Evolutionary conservation across 73 alveolate genomes (phyloP).

Genomic region (Paramecium tetraurelia): DNA sequence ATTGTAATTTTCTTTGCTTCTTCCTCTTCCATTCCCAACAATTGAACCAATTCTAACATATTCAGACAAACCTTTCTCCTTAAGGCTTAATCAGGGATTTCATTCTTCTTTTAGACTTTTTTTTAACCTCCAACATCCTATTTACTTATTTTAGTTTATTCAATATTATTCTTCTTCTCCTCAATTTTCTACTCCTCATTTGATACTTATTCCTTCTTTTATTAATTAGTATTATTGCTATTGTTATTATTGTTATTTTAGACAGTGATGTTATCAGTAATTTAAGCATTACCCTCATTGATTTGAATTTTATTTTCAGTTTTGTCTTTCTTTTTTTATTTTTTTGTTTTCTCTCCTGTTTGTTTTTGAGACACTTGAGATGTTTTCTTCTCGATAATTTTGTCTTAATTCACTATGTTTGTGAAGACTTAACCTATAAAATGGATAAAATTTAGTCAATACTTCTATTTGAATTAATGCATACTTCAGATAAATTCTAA

Average conservation of each 20-base stretch:
- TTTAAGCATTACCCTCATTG: neutral
- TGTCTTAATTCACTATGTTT: neutral
- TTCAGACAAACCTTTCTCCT: slow-evolving; percentile 34
- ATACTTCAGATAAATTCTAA: neutral
- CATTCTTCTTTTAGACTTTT: neutral
- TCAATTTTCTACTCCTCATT: neutral
- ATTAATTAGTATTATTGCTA: neutral
- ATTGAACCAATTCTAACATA: neutral
- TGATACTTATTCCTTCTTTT: neutral
- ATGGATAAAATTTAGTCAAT: neutral
- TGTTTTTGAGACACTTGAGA: neutral
- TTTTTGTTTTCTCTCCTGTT: neutral
- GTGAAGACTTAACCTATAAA: neutral
- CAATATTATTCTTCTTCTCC: neutral
- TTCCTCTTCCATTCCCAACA: neutral
- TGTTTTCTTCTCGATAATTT: neutral
- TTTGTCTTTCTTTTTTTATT: neutral
- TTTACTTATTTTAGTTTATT: neutral
- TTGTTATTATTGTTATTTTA: neutral
- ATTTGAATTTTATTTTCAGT: neutral
- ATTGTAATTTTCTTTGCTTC: neutral
- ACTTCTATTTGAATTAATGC: neutral
- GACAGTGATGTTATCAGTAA: neutral
- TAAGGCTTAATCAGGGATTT: slow-evolving; percentile 18
- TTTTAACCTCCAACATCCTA: neutral